These are phyloP conservation scores for Mycena sanguinolenta DNA, from an alignment of 768 basidiomycete species.

Conservation along the genomic window DNA sequence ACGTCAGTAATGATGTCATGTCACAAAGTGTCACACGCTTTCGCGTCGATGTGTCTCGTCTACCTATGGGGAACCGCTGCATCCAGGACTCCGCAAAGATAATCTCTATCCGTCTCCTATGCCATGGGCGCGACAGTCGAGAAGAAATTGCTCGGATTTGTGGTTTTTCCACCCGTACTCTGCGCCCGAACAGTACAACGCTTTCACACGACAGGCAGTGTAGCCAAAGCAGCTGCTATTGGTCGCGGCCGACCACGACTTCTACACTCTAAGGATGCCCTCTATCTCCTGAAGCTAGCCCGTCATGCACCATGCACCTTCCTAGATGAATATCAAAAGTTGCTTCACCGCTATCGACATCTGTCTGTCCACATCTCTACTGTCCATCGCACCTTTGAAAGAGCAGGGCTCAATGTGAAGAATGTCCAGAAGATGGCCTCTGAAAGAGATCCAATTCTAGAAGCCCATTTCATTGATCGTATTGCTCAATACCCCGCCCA, in stretches of 20 bases:
- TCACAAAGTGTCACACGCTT: too few species aligned
- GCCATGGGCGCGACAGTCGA: slow-evolving; percentile 10
- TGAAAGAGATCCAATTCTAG: slow-evolving; percentile 19
- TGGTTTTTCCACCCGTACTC: slow-evolving; percentile 17
- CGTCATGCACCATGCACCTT: slow-evolving; percentile 27
- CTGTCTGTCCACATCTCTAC: slow-evolving; percentile 32
- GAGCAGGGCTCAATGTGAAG: slow-evolving; percentile 31
- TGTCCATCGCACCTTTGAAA: slow-evolving; percentile 30
- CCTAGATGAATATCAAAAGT: slow-evolving; percentile 30
- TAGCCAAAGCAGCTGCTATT: slow-evolving; percentile 21
- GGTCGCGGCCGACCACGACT: slow-evolving; percentile 19
- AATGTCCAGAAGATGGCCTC: slow-evolving; percentile 32
- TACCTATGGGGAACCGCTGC: slow-evolving; percentile 3
- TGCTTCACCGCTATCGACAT: slow-evolving; percentile 27
- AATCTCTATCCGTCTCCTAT: slow-evolving; percentile 18
- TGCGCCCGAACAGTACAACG: slow-evolving; percentile 16
- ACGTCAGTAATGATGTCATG: too few species aligned
- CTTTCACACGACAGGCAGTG: slow-evolving; percentile 12
- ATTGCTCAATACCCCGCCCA: slow-evolving; percentile 26
- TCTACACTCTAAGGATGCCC: slow-evolving; percentile 20
- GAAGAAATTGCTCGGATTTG: slow-evolving; percentile 24
- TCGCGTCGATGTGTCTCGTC: too few species aligned
- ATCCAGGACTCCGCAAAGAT: slow-evolving; percentile 11
- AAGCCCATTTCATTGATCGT: slow-evolving; percentile 24
- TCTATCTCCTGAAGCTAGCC: slow-evolving; percentile 21